These are phyloP conservation scores for Tetradesmus obliquus DNA, from an alignment of 139 green algal genomes.

Conservation along the genomic window DNA sequence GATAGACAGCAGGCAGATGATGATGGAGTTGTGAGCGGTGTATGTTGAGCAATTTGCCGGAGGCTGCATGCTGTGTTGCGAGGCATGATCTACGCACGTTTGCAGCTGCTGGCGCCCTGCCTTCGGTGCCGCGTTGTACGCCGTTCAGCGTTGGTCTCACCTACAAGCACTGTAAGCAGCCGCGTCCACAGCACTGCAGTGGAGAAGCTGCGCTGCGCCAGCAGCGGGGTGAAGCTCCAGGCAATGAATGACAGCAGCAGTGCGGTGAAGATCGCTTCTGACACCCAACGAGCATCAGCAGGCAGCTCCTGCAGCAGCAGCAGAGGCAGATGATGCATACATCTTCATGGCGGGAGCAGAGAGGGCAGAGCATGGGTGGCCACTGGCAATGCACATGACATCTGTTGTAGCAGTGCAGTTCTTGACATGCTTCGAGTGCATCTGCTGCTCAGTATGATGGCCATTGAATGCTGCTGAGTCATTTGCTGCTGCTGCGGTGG, in stretches of 20 bases:
- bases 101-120: background rate
- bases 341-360: too few species aligned
- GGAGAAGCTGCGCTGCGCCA: conserved; percentile 81
- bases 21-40: too few species aligned
- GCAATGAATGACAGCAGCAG: conserved; percentile 79
- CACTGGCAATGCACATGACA: too few species aligned
- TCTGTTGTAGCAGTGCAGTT: background rate
- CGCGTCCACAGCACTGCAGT: conserved; percentile 79
- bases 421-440: background rate
- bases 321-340: background rate
- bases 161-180: conserved; percentile 78
- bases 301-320: conserved; percentile 67
- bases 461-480: background rate
- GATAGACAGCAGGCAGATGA: too few species aligned
- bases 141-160: conserved; percentile 50
- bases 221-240: conserved; percentile 88
- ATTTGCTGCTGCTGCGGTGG: background rate
- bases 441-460: background rate
- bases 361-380: too few species aligned
- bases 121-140: background rate
- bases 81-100: background rate
- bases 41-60: too few species aligned
- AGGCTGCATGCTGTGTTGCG: background rate
- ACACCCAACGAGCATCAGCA: conserved; percentile 74
- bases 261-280: conserved; percentile 77